A percentile compares a stretch with the other conserved stretches of the same genome.
Conservation (phyloP, 768 basidiomycete genomes). For the Russula sp. region DNA sequence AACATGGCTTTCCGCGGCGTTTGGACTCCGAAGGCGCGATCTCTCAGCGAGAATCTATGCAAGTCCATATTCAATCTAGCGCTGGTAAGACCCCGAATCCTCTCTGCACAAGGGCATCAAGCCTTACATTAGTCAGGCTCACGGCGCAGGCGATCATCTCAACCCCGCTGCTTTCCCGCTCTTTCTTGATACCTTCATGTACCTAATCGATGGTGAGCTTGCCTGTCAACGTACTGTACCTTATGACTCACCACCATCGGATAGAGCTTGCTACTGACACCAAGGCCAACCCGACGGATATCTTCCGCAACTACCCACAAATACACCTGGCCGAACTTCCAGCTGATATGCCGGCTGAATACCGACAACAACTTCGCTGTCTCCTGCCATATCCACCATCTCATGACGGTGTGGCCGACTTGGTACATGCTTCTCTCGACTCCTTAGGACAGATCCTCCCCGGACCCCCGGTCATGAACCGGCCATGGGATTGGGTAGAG, state of each 20-base stretch:
- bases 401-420: slow-evolving; percentile 46
- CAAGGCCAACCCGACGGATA: slow-evolving; percentile 51
- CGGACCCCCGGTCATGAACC: slow-evolving; percentile 55
- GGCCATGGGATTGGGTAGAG: slow-evolving; percentile 87
- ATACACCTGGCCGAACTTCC: slow-evolving; percentile 48
- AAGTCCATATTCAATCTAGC: slow-evolving; percentile 36
- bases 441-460: slow-evolving; percentile 43
- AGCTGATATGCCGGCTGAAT: slow-evolving; percentile 48
- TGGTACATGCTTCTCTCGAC: slow-evolving; percentile 56
- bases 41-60: slow-evolving; percentile 39
- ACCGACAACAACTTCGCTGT: slow-evolving; percentile 49
- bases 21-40: slow-evolving; percentile 51
- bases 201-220: slow-evolving; percentile 62
- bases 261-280: slow-evolving; percentile 58
- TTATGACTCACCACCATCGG: not conserved
- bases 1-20: slow-evolving; percentile 55
- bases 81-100: slow-evolving; percentile 17
- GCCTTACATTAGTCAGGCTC: slow-evolving; percentile 38
- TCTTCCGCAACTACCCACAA: slow-evolving; percentile 59
- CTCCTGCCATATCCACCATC: slow-evolving; percentile 53
- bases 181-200: slow-evolving; percentile 68
- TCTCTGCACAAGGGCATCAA: not conserved
- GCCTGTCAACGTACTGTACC: not conserved
- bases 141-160: slow-evolving; percentile 46
- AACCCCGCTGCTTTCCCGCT: slow-evolving; percentile 58